Percentiles rank a stretch among this genome's conserved stretches.
Evolutionary conservation across 2,329 filamentous ascomycete genomes (phyloP).

Genomic region (Aspergillus uvarum): DNA sequence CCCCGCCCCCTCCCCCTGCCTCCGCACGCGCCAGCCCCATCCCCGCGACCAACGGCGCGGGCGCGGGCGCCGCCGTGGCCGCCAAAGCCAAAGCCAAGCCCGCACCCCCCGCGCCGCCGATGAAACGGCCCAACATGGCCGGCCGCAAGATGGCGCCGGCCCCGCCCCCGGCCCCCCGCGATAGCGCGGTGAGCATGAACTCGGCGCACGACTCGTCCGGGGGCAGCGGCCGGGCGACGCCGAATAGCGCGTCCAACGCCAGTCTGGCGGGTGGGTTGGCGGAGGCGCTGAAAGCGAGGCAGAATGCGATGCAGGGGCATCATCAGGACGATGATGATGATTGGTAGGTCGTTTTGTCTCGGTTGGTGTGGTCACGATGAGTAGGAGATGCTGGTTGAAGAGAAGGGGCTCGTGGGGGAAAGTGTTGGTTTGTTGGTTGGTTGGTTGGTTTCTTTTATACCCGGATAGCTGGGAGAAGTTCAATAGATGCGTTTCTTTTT

Average conservation of each 20-base stretch:
- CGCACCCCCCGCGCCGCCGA: slow-evolving; percentile 72
- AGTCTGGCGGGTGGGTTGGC: slow-evolving; percentile 73
- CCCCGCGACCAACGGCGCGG: slow-evolving; percentile 56
- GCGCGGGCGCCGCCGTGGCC: slow-evolving; percentile 34
- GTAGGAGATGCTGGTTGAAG: too few relatives aligned
- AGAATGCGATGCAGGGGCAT: slow-evolving; percentile 72
- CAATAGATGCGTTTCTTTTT: too few relatives aligned
- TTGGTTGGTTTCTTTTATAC: too few relatives aligned
- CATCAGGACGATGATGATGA: slow-evolving; percentile 66
- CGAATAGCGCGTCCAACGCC: slow-evolving; percentile 56
- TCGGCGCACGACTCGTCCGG: slow-evolving; percentile 51
- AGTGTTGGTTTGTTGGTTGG: too few relatives aligned
- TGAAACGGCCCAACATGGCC: slow-evolving; percentile 70
- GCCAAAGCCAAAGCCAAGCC: slow-evolving; percentile 61
- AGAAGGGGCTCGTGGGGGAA: too few relatives aligned
- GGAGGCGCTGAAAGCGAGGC: slow-evolving; percentile 73
- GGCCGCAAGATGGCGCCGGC: slow-evolving; percentile 71
- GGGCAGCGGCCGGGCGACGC: slow-evolving; percentile 69
- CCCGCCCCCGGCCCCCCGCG: slow-evolving; percentile 65
- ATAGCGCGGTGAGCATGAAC: slow-evolving; percentile 56
- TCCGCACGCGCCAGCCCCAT: slow-evolving; percentile 58
- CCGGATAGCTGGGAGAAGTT: too few relatives aligned
- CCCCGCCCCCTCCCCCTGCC: slow-evolving; percentile 50
- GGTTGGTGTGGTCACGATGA: too few relatives aligned
- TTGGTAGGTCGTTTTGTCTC: not conserved